phyloP scores from a whole-genome alignment of 225 moss, liverwort and hornwort species.

The Sphagnum contortum region DNA sequence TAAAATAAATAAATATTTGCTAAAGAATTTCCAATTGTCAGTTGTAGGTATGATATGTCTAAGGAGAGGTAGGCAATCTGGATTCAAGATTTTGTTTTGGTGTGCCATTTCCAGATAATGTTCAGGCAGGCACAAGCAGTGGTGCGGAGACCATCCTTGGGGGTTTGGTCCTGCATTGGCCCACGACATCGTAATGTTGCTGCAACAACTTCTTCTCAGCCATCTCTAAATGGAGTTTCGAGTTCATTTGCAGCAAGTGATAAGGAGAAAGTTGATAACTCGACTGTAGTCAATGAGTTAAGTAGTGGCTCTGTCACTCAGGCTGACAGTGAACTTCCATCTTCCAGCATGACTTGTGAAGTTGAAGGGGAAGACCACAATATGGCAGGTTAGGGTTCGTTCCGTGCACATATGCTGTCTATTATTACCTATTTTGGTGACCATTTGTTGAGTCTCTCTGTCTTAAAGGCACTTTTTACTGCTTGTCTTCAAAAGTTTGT shows the following conservation, averaged over 20 bases:
- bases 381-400: constrained; percentile 20
- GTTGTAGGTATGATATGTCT: neutral
- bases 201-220: constrained; percentile 12
- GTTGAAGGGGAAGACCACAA: constrained; percentile 30
- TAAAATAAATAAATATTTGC: no score
- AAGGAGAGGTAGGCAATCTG: no score
- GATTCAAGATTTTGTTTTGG: no score
- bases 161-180: constrained; percentile 91
- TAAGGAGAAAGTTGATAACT: constrained; percentile 27
- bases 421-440: neutral
- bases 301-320: constrained; percentile 10
- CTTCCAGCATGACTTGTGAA: neutral
- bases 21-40: neutral
- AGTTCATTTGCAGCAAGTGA: constrained; percentile 11
- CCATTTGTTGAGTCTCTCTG: no score
- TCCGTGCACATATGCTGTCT: neutral
- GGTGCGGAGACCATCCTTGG: constrained; percentile 67
- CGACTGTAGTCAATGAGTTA: constrained; percentile 15
- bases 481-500: no score
- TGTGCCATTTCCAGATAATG: constrained; percentile 48
- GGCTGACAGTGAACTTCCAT: constrained; percentile 6
- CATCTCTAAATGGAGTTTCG: constrained; percentile 10
- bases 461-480: no score
- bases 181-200: constrained; percentile 62
- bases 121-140: constrained; percentile 95